These are phyloP conservation scores for Geum urbanum DNA, from an alignment of 306 rosid genomes.

Conservation along the genomic window DNA sequence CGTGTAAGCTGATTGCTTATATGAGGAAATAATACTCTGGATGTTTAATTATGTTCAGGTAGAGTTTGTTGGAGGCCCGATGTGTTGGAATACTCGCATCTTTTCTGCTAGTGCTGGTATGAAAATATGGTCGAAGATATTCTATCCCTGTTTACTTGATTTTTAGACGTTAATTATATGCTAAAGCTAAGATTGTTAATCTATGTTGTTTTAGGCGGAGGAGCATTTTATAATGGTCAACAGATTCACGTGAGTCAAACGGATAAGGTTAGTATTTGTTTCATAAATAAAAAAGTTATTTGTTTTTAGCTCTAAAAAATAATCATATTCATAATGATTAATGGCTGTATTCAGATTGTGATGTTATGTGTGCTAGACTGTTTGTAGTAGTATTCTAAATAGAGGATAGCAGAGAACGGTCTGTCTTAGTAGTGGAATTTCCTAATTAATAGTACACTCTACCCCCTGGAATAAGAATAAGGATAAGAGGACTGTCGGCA, in stretches of 20 bases:
- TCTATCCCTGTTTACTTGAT: conserved; percentile 18
- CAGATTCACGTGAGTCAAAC: conserved; percentile 72
- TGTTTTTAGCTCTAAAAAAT: not conserved
- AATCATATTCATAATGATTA: not conserved
- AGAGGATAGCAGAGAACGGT: not conserved
- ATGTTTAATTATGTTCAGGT: conserved; percentile 42
- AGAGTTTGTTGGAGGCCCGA: conserved; percentile 95
- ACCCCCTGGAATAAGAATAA: not conserved
- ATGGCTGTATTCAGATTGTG: not conserved
- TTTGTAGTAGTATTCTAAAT: not conserved
- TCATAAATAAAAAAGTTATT: not conserved
- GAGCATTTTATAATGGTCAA: conserved; percentile 87
- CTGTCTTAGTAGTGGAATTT: not conserved
- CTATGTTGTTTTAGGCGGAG: conserved; percentile 60
- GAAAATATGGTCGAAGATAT: conserved; percentile 20
- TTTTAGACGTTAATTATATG: conserved; percentile 9
- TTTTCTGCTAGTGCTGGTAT: conserved; percentile 89
- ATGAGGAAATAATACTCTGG: not conserved
- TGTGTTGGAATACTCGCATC: conserved; percentile 92
- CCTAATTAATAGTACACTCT: not conserved
- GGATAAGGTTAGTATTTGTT: conserved; percentile 43
- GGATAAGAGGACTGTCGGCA: not conserved
- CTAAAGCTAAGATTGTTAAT: conserved; percentile 20
- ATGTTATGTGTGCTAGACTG: not conserved
- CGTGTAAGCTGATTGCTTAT: not conserved